Evolutionary conservation across 495 filamentous ascomycete species (phyloP).

Genomic region (Podospora didyma): DNA sequence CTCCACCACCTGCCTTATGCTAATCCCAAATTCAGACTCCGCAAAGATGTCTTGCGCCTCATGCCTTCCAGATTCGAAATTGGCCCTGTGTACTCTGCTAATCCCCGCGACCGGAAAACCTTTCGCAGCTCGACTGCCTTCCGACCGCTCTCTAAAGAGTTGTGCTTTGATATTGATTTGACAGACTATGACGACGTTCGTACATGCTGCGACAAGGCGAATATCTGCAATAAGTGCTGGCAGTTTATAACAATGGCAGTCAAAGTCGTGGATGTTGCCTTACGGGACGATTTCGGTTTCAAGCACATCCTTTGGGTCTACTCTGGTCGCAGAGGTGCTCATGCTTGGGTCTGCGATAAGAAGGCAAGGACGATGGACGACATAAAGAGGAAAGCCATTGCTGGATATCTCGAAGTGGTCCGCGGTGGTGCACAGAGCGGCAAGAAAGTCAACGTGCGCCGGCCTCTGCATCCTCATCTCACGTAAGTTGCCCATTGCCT

Average conservation of each 20-base stretch:
- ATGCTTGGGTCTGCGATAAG: slow-evolving; percentile 98
- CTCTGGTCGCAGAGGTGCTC: slow-evolving; percentile 89
- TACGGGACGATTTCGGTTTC: slow-evolving; percentile 93
- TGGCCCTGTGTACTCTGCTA: slow-evolving; percentile 88
- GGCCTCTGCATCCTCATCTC: slow-evolving; percentile 88
- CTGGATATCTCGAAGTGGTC: slow-evolving; percentile 82
- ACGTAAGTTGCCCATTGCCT: slow-evolving; percentile 40
- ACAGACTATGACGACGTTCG: slow-evolving; percentile 97
- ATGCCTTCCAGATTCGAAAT: slow-evolving; percentile 97
- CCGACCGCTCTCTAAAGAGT: slow-evolving; percentile 77
- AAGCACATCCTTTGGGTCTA: slow-evolving; percentile 98
- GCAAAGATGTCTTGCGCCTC: slow-evolving; percentile 81
- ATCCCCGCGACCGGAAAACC: slow-evolving; percentile 89
- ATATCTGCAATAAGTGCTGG: slow-evolving; percentile 94
- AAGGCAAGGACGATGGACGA: slow-evolving; percentile 80
- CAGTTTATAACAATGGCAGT: slow-evolving; percentile 95
- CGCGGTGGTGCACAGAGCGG: slow-evolving; percentile 77
- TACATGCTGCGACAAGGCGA: slow-evolving; percentile 89
- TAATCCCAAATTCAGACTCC: slow-evolving; percentile 54
- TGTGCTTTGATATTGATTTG: slow-evolving; percentile 99
- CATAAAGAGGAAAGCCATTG: slow-evolving; percentile 73
- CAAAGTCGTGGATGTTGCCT: slow-evolving; percentile 79
- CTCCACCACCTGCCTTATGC: background rate
- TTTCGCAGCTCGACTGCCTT: slow-evolving; percentile 70
- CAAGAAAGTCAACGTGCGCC: slow-evolving; percentile 80